Base-by-base conservation (phyloP, 441 rosid species). In the Mallotus japonicus region DNA sequence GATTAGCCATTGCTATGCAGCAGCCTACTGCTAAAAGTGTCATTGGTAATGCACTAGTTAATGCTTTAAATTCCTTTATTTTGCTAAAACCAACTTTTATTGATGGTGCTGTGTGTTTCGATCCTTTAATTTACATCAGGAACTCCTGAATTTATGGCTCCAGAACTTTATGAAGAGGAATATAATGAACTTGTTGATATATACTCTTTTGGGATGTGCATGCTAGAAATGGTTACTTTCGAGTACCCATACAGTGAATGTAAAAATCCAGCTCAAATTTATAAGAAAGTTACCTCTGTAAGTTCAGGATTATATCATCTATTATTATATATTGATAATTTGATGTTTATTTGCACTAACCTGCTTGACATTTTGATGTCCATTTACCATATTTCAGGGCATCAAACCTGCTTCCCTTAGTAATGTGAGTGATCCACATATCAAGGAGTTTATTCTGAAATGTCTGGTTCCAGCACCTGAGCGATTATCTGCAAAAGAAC, bases 131-230 rank as follows among this genome's bases (percentile, higher is more conserved):
- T 28, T 28, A 28, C 49, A 40, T 61, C 79, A 88, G 95, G 97
- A 42, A 89, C 92, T 67, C 94, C 97, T 9, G 91, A 89, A 50
- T 91, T 89, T 83, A 91, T 91, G 94, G 97, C 92, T 63, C 91
- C 94, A 1, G 92, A 89, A 79, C 88, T 89, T 11, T 89, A 91
- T 58, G 92, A 91, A 63, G 97, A 88, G 78, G 92, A 88, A 49
- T 89, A 91, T 76, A 86, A 86, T 75, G 94, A 91, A 70, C 94
- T 89, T 3, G 88, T 88, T 2, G 94, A 91, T 73, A 81, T 91
- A 22, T 91, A 91, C 81, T 87, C 94, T 61, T 91, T 91, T 72
- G 95, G 97, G 60, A 73, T 89, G 88, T 89, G 97, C 87, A 76
- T 89, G 78, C 66, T 91, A 57, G 97, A 91, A 84, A 82, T 91